Evolutionary conservation across 371 early-diverging fungal genomes (phyloP).

Genomic region (Mucor saturninus): DNA sequence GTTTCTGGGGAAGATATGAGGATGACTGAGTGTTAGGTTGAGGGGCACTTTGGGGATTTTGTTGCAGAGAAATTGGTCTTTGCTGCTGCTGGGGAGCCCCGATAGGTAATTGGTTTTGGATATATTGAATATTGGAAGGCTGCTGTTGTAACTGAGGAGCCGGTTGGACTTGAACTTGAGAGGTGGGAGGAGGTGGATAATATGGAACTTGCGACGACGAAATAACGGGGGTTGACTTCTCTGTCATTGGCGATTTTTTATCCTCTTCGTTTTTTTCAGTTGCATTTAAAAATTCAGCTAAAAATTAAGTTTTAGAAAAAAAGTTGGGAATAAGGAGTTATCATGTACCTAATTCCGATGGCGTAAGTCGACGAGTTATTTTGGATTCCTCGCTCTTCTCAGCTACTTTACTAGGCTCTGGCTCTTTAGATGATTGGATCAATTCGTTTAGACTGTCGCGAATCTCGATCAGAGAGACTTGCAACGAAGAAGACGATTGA

Average conservation of each 20-base stretch:
- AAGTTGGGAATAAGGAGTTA: background rate
- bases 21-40: conserved; percentile 1
- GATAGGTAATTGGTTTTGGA: background rate
- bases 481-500: background rate
- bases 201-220: conserved; percentile 4
- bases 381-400: background rate
- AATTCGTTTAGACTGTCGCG: conserved; percentile 17
- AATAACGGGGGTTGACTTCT: background rate
- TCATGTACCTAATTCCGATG: conserved; percentile 22
- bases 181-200: conserved; percentile 19
- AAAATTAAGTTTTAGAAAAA: background rate
- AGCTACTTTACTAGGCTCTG: background rate
- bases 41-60: background rate
- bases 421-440: conserved; percentile 7
- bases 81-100: background rate
- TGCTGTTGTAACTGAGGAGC: background rate
- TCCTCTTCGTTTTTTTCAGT: conserved; percentile 7
- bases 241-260: conserved; percentile 11
- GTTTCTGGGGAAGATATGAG: conserved; percentile 1
- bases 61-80: background rate
- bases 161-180: conserved; percentile 4
- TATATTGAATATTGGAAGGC: background rate
- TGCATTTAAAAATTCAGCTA: conserved; percentile 8
- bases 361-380: conserved; percentile 13
- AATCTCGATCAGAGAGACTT: conserved; percentile 16